Evolutionary conservation across 1,284 basidiomycete genomes (phyloP).

Genomic region (Coniferiporia weirii): DNA sequence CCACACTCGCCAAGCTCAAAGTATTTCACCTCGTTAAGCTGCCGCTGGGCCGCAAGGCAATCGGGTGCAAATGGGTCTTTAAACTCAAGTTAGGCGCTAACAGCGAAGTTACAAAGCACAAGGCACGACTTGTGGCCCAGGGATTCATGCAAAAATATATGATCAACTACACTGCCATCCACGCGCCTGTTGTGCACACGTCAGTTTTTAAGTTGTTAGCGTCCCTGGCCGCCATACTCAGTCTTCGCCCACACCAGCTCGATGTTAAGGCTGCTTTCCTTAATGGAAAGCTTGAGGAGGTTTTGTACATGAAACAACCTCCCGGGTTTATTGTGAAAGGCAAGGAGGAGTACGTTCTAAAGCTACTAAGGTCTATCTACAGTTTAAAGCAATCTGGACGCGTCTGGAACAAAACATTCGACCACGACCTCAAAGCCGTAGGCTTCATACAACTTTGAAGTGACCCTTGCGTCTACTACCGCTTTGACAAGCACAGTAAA

Average conservation of each 20-base stretch:
- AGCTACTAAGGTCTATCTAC: not conserved
- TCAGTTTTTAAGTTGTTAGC: not conserved
- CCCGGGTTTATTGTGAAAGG: constrained; percentile 20
- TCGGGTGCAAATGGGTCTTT: not conserved
- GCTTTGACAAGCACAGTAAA: not conserved
- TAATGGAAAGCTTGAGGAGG: constrained; percentile 32
- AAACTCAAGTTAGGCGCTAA: not conserved
- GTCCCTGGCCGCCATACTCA: constrained; percentile 2
- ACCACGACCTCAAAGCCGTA: not conserved
- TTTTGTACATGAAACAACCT: constrained; percentile 36
- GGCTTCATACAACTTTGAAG: not conserved
- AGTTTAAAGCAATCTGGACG: constrained; percentile 23
- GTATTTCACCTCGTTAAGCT: not conserved
- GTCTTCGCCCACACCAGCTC: constrained; percentile 25
- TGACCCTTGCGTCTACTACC: not conserved
- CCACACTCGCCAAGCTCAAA: not conserved
- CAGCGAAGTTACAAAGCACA: constrained; percentile 18
- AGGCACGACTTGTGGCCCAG: constrained; percentile 35
- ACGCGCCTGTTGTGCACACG: constrained; percentile 17
- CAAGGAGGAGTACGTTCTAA: constrained; percentile 23
- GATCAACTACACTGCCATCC: constrained; percentile 37
- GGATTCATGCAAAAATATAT: constrained; percentile 37
- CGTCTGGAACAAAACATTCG: constrained; percentile 25
- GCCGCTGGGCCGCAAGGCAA: not conserved
- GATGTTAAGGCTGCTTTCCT: constrained; percentile 36